Evolutionary conservation across 352 stramenopile species (phyloP).

Genomic region (Phytophthora aleatoria): DNA sequence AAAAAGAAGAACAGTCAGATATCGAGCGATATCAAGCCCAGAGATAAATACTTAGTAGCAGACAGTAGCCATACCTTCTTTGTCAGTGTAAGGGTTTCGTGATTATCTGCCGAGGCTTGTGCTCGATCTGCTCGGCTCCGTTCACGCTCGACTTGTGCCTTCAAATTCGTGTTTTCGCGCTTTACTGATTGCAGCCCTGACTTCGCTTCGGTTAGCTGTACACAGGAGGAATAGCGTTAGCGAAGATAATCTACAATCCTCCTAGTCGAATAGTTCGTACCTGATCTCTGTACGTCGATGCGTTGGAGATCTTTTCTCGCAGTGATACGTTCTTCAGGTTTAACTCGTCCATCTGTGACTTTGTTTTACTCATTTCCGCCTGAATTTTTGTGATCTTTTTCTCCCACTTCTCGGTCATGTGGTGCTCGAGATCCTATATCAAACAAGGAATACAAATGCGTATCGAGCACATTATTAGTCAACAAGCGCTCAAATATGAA

Average conservation of each 20-base stretch:
- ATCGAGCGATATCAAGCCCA: conserved; percentile 1
- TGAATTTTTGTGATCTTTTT: conserved; percentile 74
- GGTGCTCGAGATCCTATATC: conserved; percentile 56
- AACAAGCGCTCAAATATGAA: conserved; percentile 1
- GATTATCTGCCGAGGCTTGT: conserved; percentile 34
- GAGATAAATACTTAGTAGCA: background rate
- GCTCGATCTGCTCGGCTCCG: conserved; percentile 37
- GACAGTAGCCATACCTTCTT: conserved; percentile 37
- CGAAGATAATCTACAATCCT: background rate
- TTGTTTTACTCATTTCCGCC: conserved; percentile 64
- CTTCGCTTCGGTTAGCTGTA: conserved; percentile 68
- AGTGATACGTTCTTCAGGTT: conserved; percentile 80
- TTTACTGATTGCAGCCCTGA: conserved; percentile 50
- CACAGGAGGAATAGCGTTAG: conserved; percentile 8
- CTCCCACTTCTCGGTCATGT: conserved; percentile 81
- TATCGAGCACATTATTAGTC: background rate
- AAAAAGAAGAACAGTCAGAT: conserved; percentile 1
- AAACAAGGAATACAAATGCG: background rate
- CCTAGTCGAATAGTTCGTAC: conserved; percentile 26
- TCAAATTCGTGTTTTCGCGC: conserved; percentile 54
- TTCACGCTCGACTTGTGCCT: conserved; percentile 51
- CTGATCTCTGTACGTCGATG: conserved; percentile 71
- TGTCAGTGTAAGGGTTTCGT: conserved; percentile 40
- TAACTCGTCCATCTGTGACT: conserved; percentile 76
- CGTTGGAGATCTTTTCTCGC: conserved; percentile 68